phyloP scores from a whole-genome alignment of 1,284 basidiomycete genomes.

The Trichosporon faecale region DNA sequence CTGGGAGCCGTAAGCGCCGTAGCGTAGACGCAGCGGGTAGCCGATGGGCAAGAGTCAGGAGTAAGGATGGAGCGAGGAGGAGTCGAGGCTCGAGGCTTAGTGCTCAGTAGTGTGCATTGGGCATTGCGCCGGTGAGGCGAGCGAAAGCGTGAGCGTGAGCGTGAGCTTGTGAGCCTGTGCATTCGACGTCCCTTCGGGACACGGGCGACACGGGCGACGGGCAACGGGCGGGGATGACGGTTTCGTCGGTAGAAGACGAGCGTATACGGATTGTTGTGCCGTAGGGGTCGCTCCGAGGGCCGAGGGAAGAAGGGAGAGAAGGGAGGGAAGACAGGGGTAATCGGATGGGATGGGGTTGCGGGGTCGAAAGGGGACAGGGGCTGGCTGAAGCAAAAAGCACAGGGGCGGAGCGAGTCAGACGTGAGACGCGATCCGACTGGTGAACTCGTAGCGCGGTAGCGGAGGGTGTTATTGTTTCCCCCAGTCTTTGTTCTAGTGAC shows the following conservation, averaged over 20 bases:
- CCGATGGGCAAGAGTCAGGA: neutral
- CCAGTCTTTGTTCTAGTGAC: neutral
- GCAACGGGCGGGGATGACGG: constrained; percentile 7
- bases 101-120: constrained; percentile 10
- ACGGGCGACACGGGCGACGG: neutral
- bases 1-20: neutral
- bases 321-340: constrained; percentile 1
- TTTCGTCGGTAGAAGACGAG: constrained; percentile 10
- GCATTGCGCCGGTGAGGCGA: neutral
- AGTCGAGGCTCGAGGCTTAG: constrained; percentile 5
- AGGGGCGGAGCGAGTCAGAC: constrained; percentile 1
- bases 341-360: neutral
- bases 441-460: neutral
- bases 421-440: neutral
- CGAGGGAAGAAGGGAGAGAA: neutral
- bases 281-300: neutral
- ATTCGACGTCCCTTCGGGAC: neutral
- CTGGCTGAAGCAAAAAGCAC: constrained; percentile 8
- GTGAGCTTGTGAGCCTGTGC: constrained; percentile 1
- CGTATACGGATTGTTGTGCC: neutral
- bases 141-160: no score
- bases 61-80: constrained; percentile 2
- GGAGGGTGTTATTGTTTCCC: neutral
- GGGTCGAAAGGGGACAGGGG: neutral
- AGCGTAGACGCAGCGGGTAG: neutral